Evolutionary conservation across 2,329 filamentous ascomycete species (phyloP).

Genomic region (Periconia sp.): DNA sequence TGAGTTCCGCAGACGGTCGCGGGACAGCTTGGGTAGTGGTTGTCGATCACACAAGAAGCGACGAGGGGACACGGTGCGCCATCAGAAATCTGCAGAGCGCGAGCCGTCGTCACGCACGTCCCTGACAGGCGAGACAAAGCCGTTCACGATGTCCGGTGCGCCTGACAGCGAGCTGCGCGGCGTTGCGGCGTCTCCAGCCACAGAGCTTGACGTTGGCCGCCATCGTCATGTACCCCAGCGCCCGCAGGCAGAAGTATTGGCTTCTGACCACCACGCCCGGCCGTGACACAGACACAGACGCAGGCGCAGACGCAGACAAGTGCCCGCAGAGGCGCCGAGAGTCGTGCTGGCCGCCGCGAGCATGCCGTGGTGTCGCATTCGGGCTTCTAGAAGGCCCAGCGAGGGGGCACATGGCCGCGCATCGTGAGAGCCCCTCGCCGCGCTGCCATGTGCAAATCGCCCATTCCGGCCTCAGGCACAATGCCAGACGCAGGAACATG

Average conservation of each 20-base stretch:
- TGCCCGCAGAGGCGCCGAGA: too few species aligned
- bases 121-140: background rate
- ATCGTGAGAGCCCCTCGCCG: too few species aligned
- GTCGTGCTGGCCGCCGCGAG: background rate
- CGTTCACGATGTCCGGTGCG: background rate
- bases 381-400: background rate
- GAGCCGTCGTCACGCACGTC: slow-evolving; percentile 2
- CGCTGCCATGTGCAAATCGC: slow-evolving; percentile 3
- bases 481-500: slow-evolving; percentile 10
- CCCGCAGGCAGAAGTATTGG: slow-evolving; percentile 4
- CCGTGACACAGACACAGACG: too few species aligned
- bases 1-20: slow-evolving; percentile 14
- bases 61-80: slow-evolving; percentile 10
- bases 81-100: background rate
- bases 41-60: slow-evolving; percentile 24
- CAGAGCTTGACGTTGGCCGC: background rate
- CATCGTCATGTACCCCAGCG: slow-evolving; percentile 3
- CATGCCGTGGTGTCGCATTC: background rate
- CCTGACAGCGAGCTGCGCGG: background rate
- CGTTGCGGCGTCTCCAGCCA: background rate
- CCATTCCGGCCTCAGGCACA: too few species aligned
- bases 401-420: background rate
- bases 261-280: background rate
- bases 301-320: too few species aligned
- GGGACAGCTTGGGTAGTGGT: slow-evolving; percentile 7